Percentiles rank a stretch among this genome's conserved stretches.
These are phyloP conservation scores for Corchorus capsularis DNA, from an alignment of 345 rosid genomes.

Conservation along the genomic window DNA sequence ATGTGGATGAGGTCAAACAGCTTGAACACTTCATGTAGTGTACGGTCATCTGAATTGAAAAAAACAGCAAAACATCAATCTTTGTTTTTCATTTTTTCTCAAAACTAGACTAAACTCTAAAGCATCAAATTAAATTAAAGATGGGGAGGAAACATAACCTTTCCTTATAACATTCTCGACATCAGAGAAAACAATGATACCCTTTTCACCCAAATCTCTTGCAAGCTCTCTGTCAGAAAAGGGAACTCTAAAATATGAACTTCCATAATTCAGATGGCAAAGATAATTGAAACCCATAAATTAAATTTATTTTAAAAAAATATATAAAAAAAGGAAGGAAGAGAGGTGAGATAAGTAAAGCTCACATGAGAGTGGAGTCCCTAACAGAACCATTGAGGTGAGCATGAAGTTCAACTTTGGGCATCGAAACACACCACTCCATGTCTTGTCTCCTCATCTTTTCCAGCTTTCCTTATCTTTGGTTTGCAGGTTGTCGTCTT, in stretches of 20 bases:
- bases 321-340: neutral
- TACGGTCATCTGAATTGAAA: conserved; percentile 51
- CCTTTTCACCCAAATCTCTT: conserved; percentile 71
- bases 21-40: conserved; percentile 81
- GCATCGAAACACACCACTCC: conserved; percentile 72
- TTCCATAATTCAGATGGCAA: neutral
- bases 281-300: neutral
- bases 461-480: neutral
- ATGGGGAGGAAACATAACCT: conserved; percentile 41
- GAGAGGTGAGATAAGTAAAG: conserved; percentile 1
- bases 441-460: conserved; percentile 23
- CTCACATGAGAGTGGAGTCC: conserved; percentile 83
- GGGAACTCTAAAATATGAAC: neutral
- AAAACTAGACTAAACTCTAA: conserved; percentile 5
- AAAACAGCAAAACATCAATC: neutral
- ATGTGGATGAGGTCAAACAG: conserved; percentile 83
- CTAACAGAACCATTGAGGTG: conserved; percentile 98
- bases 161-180: conserved; percentile 82
- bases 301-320: neutral
- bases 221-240: conserved; percentile 78
- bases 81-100: neutral
- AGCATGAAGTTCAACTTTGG: conserved; percentile 95
- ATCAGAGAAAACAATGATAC: conserved; percentile 58
- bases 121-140: neutral
- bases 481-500: neutral